Evolutionary conservation across 805 yeast species (phyloP), one percentile per base, ranked within the genome.

Genomic region (Torulaspora maleeae): DNA sequence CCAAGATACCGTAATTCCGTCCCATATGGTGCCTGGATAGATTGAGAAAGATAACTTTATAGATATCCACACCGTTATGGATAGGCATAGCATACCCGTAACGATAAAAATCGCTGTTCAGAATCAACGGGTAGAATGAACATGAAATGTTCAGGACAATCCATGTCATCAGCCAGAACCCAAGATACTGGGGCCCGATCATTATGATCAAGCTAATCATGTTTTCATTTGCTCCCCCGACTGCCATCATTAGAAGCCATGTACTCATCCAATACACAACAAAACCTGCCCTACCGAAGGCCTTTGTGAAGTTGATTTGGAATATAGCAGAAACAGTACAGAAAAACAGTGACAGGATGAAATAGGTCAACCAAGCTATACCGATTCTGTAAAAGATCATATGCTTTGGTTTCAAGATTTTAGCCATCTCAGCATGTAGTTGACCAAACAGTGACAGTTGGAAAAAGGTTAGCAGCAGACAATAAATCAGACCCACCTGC

Each of bases 161-260:
- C 77, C 86, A 84, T 47, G 76, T 71, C 51, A 84, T 68, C 55
- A 86, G 59, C 88, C 90, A 83, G 55, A 83, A 77, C 0, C 90
- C 89, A 39, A 82, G 52, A 43, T 74, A 54, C 24, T 88, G 87
- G 0, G 93, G 91, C 41, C 72, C 71, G 12, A 69, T 45, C 5
- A 79, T 64, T 38, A 82, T 67, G 6, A 76, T 59, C 5, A 83
- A 27, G 61, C 79, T 59, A 0, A 80, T 79, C 54, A 76, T 66
- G 50, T 82, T 78, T 63, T 86, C 93, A 58, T 81, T 83, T 25
- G 83, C 80, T 36, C 83, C 78, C 47, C 95, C 95, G 28, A 84
- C 83, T 0, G 90, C 86, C 50, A 79, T 67, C 86, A 86, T 80
- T 5, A 86, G 76, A 40, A 86, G 53, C 60, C 69, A 86, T 5